Evolutionary conservation across 1,284 basidiomycete species (phyloP).

Genomic region (Agaricales sp.): DNA sequence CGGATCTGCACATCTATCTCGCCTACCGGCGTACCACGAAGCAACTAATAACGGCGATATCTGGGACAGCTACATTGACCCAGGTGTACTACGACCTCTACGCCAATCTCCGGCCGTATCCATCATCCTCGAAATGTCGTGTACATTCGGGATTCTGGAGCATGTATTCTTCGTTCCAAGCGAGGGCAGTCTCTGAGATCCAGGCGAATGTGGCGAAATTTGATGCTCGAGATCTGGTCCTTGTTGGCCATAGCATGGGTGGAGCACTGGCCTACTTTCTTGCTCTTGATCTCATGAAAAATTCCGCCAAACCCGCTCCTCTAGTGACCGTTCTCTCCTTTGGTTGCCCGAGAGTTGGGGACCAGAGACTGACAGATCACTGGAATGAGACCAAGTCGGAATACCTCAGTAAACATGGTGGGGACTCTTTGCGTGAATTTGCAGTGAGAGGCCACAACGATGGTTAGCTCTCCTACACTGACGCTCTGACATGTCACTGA

Average conservation of each 20-base stretch:
- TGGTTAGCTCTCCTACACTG: conserved; percentile 14
- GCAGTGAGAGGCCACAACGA: conserved; percentile 23
- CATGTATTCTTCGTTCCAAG: not conserved
- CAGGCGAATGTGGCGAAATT: conserved; percentile 14
- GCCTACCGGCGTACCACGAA: not conserved
- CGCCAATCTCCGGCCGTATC: not conserved
- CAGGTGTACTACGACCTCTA: not conserved
- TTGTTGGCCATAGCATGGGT: conserved; percentile 22
- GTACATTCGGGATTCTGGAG: not conserved
- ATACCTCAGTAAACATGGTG: conserved; percentile 14
- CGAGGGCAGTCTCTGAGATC: conserved; percentile 10
- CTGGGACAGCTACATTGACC: not conserved
- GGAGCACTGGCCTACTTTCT: conserved; percentile 21
- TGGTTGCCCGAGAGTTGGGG: conserved; percentile 23
- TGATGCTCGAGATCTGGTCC: conserved; percentile 19
- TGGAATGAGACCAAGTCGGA: conserved; percentile 15
- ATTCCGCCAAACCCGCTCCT: conserved; percentile 5
- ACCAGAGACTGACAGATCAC: conserved; percentile 15
- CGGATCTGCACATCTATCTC: not conserved
- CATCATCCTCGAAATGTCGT: not conserved
- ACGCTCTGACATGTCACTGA: not conserved
- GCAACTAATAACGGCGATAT: not conserved
- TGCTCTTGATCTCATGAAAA: conserved; percentile 19
- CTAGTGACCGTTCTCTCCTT: conserved; percentile 20
- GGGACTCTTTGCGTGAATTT: conserved; percentile 17